Base-by-base conservation (phyloP, 1,139 yeast genomes). In the Hemisphaericaspora subhashii region DNA sequence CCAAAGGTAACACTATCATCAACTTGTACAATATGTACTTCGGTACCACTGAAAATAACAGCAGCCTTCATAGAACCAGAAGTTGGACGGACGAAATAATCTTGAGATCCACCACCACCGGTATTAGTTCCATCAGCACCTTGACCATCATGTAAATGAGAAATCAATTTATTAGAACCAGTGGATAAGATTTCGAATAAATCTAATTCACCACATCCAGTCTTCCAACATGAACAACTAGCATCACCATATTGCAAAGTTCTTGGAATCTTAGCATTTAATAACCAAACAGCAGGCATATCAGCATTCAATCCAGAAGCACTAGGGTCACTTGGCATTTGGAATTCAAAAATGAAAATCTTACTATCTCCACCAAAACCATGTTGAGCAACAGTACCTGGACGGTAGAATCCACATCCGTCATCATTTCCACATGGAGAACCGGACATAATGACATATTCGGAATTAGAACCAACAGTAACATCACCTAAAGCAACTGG, bases 131-230 rank as follows among this genome's bases (percentile, higher is more conserved):
- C 52, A 51, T 81, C 80, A 48, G 71, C 61, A 55, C 94, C 95
- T 74, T 89, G 96, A 56, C 87, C 88, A 57, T 79, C 80, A 70
- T 92, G 98, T 55, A 92, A 68, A 60, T 90, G 95, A 46, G 87
- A 71, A 55, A 86, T 84, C 62, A 90, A 72, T 58, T 81, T 80
- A 58, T 72, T 66, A 47, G 87, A 81, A 50, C 96, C 96, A 25
- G 86, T 54, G 30, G 68, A 61, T 58, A 87, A 76, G 52, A 87
- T 78, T 68, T 84, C 94, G 57, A 84, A 84, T 56, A 84, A 78
- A 66, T 85, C 94, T 59, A 81, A 81, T 65, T 85, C 92, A 64
- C 94, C 92, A 66, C 90, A 83, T 11, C 89, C 89, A 38, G 83
- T 69, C 28, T 72, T 65, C 90, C 92, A 84, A 58, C 90, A 81